A percentile compares a stretch with the other conserved stretches of the same genome.
These are phyloP conservation scores for Kazachstania sp. DNA, from an alignment of 1,139 yeast species.

Conservation along the genomic window DNA sequence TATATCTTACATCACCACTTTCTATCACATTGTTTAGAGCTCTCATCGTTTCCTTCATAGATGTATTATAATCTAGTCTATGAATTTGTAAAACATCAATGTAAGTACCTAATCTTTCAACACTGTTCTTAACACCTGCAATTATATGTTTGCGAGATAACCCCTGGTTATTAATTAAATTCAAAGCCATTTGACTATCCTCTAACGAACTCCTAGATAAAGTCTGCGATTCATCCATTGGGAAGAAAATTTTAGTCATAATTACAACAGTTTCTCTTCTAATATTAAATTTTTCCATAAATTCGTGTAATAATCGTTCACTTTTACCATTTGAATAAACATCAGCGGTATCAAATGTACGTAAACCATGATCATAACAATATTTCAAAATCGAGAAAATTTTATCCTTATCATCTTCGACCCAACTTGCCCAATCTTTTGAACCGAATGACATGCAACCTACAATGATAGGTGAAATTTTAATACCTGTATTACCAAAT, in stretches of 20 bases:
- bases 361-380: slow-evolving; percentile 38
- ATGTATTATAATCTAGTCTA: slow-evolving; percentile 36
- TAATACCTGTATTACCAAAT: slow-evolving; percentile 35
- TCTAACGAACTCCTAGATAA: no score
- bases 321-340: slow-evolving; percentile 29
- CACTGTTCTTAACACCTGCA: slow-evolving; percentile 37
- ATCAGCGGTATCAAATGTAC: slow-evolving; percentile 37
- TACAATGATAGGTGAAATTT: slow-evolving; percentile 39
- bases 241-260: slow-evolving; percentile 5
- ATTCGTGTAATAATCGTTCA: slow-evolving; percentile 35
- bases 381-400: slow-evolving; percentile 33
- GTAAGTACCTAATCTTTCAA: slow-evolving; percentile 39
- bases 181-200: slow-evolving; percentile 5
- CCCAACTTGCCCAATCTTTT: slow-evolving; percentile 39
- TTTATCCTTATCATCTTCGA: slow-evolving; percentile 32
- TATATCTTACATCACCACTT: slow-evolving; percentile 36
- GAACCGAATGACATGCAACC: slow-evolving; percentile 52
- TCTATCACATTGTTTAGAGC: slow-evolving; percentile 41
- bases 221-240: slow-evolving; percentile 1
- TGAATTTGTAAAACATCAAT: slow-evolving; percentile 35
- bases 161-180: slow-evolving; percentile 32
- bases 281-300: slow-evolving; percentile 32
- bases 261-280: slow-evolving; percentile 28
- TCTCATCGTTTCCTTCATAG: slow-evolving; percentile 40
- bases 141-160: slow-evolving; percentile 43